Evolutionary conservation across 1,284 basidiomycete species (phyloP), one percentile per base, ranked within the genome.

Genomic region (Fomitopsis pinicola): DNA sequence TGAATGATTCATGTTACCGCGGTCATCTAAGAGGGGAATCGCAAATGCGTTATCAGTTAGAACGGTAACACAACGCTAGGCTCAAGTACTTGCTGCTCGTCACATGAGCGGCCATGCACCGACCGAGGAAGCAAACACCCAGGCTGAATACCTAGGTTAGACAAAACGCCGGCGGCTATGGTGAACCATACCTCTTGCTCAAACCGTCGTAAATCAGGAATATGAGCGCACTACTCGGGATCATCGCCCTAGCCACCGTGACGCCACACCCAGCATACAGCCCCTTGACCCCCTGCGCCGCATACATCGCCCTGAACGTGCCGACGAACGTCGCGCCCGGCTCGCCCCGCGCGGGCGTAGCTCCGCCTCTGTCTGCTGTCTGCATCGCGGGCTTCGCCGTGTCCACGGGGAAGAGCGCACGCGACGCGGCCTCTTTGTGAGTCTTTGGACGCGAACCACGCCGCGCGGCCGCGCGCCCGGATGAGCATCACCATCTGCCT

Each of bases 181-280:
- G 42, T n/a, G 33, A 52, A 5, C 52, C 26, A 61, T 89, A 88
- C 64, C 78, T 77, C 63, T 78, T 81, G 65, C 75, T 83, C 64
- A 95, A 76, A 33, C 87, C 88, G 73, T 96, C 92, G 68, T 95
- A 97, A 65, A 97, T 90, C 70, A 92, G 77, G 73, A 97, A 98
- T 63, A 98, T 95, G 63, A 97, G 83, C 3, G 91, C 95, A 71
- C 92, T 95, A 70, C 91, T 94, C 1, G 96, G 96, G 58, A 95
- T 88, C 0, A 95, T 88, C 0, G 92, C 89, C 59, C 95, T 79
- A 33, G 91, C 85, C 50, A 95, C 90, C 0, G 97, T 98, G 67
- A 98, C 87, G 6, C 94, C 96, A 74, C 95, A 95, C n/a, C 97
- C 94, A 14, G 95, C 93, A 76, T 99, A 99, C 63, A 99, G 76